Percentiles rank a stretch among this genome's conserved stretches.
phyloP scores from a whole-genome alignment of 306 rosid species.

The Comarum palustre region DNA sequence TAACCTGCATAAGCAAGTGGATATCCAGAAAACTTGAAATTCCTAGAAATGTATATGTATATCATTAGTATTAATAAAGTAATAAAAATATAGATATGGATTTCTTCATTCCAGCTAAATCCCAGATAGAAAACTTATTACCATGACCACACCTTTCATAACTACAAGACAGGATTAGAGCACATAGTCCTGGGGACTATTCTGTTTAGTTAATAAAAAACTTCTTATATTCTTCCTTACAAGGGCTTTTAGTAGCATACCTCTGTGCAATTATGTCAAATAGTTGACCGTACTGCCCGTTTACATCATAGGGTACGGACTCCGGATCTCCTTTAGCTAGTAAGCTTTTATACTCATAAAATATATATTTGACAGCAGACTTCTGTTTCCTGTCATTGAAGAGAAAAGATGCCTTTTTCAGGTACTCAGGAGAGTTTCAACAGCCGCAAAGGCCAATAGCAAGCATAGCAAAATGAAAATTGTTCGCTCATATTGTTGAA shows the following conservation, averaged over 20 bases:
- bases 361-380: conserved; percentile 89
- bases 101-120: not conserved
- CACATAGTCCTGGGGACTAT: not conserved
- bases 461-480: not conserved
- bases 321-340: conserved; percentile 69
- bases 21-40: conserved; percentile 1
- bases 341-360: conserved; percentile 56
- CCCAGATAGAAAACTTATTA: not conserved
- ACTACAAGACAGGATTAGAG: not conserved
- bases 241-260: conserved; percentile 33
- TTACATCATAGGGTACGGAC: conserved; percentile 69
- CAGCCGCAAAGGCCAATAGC: not conserved
- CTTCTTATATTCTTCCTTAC: not conserved
- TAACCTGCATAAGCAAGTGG: conserved; percentile 28
- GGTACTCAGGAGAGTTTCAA: not conserved
- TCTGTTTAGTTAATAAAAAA: not conserved
- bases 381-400: conserved; percentile 66
- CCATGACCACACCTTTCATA: conserved; percentile 1
- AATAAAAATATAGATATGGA: not conserved
- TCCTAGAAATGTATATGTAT: not conserved
- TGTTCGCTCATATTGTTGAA: not conserved
- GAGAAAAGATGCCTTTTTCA: conserved; percentile 22
- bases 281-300: conserved; percentile 70
- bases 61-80: not conserved
- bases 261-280: conserved; percentile 72